Conservation (phyloP, 2,329 filamentous ascomycete genomes). For the Aspergillus fumigatiaffinis region DNA sequence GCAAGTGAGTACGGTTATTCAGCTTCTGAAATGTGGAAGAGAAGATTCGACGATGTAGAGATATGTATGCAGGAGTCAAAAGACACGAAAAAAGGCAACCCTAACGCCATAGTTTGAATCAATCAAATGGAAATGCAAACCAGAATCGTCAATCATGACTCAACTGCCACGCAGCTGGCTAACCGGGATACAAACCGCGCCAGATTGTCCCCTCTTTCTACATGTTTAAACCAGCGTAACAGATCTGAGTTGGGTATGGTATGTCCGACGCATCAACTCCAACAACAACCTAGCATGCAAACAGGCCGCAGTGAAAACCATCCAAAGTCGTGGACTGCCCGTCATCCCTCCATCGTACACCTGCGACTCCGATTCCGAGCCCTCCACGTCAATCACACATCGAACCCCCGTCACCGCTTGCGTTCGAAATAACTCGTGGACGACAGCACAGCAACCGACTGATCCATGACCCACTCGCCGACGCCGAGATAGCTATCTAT, state of each 20-base stretch:
- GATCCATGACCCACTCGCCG: slow-evolving; percentile 97
- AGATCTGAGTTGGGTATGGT: not conserved
- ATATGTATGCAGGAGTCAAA: slow-evolving; percentile 6
- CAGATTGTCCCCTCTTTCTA: not conserved
- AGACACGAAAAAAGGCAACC: slow-evolving; percentile 13
- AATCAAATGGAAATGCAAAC: slow-evolving; percentile 3
- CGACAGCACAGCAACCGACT: slow-evolving; percentile 86
- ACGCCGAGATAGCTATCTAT: slow-evolving; percentile 90
- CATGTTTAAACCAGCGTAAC: not conserved
- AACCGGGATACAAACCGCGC: not conserved
- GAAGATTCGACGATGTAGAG: not conserved
- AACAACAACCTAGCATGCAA: slow-evolving; percentile 5
- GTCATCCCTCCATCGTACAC: not conserved
- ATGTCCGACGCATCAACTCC: not conserved
- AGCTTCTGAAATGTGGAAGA: not conserved
- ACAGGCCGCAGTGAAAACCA: slow-evolving; percentile 4
- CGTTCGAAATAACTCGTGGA: slow-evolving; percentile 89
- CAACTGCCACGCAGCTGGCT: slow-evolving; percentile 1
- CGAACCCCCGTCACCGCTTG: slow-evolving; percentile 57
- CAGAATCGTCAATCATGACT: slow-evolving; percentile 13
- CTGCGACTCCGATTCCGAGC: not conserved
- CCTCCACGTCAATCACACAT: not conserved
- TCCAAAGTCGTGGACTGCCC: not conserved
- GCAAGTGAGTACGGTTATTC: not conserved
- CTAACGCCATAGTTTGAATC: slow-evolving; percentile 18